Percentiles rank a stretch among this genome's conserved stretches.
Evolutionary conservation across 1,284 basidiomycete genomes (phyloP).

Genomic region (Microbotryum violaceum): DNA sequence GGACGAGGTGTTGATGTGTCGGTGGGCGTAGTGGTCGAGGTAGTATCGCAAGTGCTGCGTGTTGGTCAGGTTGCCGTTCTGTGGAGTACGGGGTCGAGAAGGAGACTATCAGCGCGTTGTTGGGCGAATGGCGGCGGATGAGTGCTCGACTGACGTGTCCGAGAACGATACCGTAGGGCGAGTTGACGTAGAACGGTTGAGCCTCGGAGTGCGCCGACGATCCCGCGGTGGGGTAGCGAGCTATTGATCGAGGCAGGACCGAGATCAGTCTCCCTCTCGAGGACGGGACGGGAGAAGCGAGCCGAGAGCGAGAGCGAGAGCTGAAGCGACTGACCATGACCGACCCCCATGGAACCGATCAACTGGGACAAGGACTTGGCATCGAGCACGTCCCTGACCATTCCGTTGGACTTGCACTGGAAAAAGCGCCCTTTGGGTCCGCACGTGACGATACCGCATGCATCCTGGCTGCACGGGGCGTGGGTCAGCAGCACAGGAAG

Average conservation of each 20-base stretch:
- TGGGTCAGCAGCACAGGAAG: slow-evolving; percentile 23
- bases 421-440: slow-evolving; percentile 90
- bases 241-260: slow-evolving; percentile 44
- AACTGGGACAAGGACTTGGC: slow-evolving; percentile 65
- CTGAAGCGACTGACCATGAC: slow-evolving; percentile 65
- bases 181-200: slow-evolving; percentile 99
- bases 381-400: slow-evolving; percentile 98
- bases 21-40: slow-evolving; percentile 93
- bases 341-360: slow-evolving; percentile 92
- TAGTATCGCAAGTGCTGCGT: slow-evolving; percentile 74
- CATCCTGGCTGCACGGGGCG: slow-evolving; percentile 69
- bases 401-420: slow-evolving; percentile 99
- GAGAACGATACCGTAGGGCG: slow-evolving; percentile 95
- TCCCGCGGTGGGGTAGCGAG: slow-evolving; percentile 95
- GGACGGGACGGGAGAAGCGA: slow-evolving; percentile 6
- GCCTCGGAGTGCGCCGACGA: slow-evolving; percentile 97
- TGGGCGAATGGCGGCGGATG: not conserved
- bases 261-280: not conserved
- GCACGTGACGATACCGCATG: slow-evolving; percentile 95
- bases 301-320: slow-evolving; percentile 32
- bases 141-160: slow-evolving; percentile 65
- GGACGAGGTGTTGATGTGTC: slow-evolving; percentile 98
- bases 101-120: not conserved
- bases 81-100: slow-evolving; percentile 4
- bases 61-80: slow-evolving; percentile 99